phyloP scores from a whole-genome alignment of 2,329 filamentous ascomycete species.

The Cercospora nicotianae region DNA sequence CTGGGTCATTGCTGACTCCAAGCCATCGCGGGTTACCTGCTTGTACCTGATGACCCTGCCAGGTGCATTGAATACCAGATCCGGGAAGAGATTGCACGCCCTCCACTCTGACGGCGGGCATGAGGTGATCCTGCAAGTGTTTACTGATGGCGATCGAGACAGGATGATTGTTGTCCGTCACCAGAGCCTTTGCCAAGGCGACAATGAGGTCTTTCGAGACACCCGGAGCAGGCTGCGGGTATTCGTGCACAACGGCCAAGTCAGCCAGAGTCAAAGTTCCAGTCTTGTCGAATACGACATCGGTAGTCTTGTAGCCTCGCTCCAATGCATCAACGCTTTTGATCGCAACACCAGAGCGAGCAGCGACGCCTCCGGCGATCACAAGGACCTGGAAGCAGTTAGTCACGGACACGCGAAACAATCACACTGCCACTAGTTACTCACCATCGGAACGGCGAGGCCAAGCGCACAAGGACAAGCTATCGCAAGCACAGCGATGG shows the following conservation, averaged over 20 bases:
- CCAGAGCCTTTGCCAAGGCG: not conserved
- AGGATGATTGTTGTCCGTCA: not conserved
- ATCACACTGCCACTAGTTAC: not conserved
- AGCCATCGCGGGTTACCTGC: not conserved
- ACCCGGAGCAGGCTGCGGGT: not conserved
- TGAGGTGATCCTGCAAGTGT: not conserved
- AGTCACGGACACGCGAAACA: not conserved
- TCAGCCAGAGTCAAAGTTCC: conserved; percentile 68
- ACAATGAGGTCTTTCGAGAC: not conserved
- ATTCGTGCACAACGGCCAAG: conserved; percentile 42
- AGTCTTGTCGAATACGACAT: conserved; percentile 79
- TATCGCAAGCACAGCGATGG: conserved; percentile 70
- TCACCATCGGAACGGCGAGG: conserved; percentile 66
- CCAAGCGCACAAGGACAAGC: conserved; percentile 80
- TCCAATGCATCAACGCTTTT: conserved; percentile 67
- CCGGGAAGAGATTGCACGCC: not conserved
- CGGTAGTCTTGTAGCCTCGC: conserved; percentile 58
- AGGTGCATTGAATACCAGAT: not conserved
- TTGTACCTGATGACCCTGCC: not conserved
- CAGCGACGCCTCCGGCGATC: conserved; percentile 66
- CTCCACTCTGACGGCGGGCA: not conserved
- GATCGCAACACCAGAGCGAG: conserved; percentile 66
- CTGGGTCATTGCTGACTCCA: not conserved
- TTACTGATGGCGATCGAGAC: not conserved
- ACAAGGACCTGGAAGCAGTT: conserved; percentile 58